Percentiles rank a stretch among this genome's conserved stretches.
Conservation (phyloP, 768 basidiomycete species). For the Lenzites betulinus region DNA sequence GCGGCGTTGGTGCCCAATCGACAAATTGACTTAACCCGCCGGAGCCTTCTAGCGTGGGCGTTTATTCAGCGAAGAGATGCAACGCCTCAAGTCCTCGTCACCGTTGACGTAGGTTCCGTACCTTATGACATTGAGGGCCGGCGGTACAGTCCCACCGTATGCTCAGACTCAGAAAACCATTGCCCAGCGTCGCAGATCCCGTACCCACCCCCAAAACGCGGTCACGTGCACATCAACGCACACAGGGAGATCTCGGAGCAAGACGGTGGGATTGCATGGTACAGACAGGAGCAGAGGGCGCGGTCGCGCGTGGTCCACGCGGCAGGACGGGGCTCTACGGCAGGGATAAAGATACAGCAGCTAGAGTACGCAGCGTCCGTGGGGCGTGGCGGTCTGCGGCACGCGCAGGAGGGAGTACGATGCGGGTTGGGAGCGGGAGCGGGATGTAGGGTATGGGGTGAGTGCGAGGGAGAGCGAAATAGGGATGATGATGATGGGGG, state of each 20-base stretch:
- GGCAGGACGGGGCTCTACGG: constrained; percentile 7
- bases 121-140: too few species aligned
- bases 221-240: constrained; percentile 4
- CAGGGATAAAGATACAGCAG: constrained; percentile 15
- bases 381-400: constrained; percentile 7
- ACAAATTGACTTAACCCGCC: too few species aligned
- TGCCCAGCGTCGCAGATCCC: too few species aligned
- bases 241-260: background rate
- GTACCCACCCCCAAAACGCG: background rate
- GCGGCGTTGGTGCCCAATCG: too few species aligned
- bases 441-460: background rate
- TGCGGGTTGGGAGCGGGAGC: background rate
- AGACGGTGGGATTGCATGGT: background rate
- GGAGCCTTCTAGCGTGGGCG: too few species aligned
- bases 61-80: too few species aligned
- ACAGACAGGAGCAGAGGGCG: background rate
- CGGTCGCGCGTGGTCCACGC: constrained; percentile 3
- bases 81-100: too few species aligned
- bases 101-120: too few species aligned
- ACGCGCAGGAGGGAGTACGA: background rate
- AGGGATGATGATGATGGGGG: background rate
- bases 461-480: background rate
- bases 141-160: too few species aligned
- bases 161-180: background rate
- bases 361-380: constrained; percentile 12